phyloP scores from a whole-genome alignment of 2,329 filamentous ascomycete genomes.

The Colletotrichum sp. region DNA sequence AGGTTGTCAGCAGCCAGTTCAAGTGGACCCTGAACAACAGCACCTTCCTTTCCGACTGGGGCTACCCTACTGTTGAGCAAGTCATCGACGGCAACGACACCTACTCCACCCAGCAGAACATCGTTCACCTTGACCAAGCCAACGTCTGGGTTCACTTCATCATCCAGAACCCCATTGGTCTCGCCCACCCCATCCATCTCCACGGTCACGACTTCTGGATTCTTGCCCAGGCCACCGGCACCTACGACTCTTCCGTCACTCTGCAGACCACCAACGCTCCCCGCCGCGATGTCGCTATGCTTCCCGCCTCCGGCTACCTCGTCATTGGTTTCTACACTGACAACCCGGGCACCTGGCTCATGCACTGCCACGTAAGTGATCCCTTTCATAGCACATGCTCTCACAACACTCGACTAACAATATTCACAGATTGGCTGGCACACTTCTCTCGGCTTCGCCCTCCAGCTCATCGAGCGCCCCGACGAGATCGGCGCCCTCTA shows the following conservation, averaged over 20 bases:
- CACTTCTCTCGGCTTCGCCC: slow-evolving; percentile 26
- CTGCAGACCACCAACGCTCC: slow-evolving; percentile 46
- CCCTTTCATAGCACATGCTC: background rate
- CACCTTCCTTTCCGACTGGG: slow-evolving; percentile 51
- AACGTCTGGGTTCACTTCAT: slow-evolving; percentile 37
- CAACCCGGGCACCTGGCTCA: slow-evolving; percentile 55
- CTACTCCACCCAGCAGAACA: slow-evolving; percentile 26
- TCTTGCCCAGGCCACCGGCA: slow-evolving; percentile 27
- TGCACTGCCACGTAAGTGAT: slow-evolving; percentile 48
- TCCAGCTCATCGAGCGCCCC: slow-evolving; percentile 28
- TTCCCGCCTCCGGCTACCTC: slow-evolving; percentile 47
- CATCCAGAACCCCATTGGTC: slow-evolving; percentile 31
- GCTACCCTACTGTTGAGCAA: slow-evolving; percentile 41
- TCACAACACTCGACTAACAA: background rate
- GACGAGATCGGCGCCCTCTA: slow-evolving; percentile 21
- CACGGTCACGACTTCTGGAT: slow-evolving; percentile 48
- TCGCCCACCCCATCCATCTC: slow-evolving; percentile 53
- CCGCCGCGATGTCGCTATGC: slow-evolving; percentile 56
- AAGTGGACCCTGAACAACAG: slow-evolving; percentile 54
- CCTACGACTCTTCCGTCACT: slow-evolving; percentile 25
- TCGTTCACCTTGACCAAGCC: slow-evolving; percentile 22
- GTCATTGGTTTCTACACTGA: slow-evolving; percentile 55
- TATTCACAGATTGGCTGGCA: slow-evolving; percentile 19
- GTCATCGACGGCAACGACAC: slow-evolving; percentile 19
- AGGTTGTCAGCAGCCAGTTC: slow-evolving; percentile 38